Base-by-base conservation (phyloP, 768 basidiomycete genomes). In the Kwoniella sp. region DNA sequence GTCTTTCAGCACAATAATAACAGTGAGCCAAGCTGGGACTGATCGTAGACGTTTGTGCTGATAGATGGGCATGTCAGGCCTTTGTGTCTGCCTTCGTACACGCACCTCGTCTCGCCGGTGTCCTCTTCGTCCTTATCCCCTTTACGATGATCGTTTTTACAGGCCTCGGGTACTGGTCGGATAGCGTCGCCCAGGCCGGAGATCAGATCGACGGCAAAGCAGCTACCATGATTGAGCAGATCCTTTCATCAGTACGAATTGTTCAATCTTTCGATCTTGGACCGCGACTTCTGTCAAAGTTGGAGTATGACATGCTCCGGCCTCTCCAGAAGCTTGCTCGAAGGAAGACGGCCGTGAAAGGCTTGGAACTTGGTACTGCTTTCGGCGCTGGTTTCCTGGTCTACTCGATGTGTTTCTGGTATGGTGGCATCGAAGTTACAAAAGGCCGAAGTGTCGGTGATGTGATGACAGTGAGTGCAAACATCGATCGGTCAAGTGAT, bases 191-290 rank as follows among this genome's bases (percentile, higher is more conserved):
- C 6, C 54, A 49, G 8, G 26, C 58, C 0, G 61, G 59, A 21
- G 55, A 55, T 25, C 36, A 47, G 7, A 30, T 73, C 3, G 72
- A 73, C 56, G 71, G 70, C 19, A 64, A 62, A n/a, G 58, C 68
- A 21, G 69, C 72, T 6, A 67, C 66, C 25, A 59, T 70, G 21
- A 67, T 70, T 58, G 77, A 79, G 55, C 73, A 77, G 44, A 62
- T 77, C 37, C 58, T 79, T 2, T 68, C 71, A 22, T 73, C 73
- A 1, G 65, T 73, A 52, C 61, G 77, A 10, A 68, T 73, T 56
- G 68, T 73, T 25, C 76, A 77, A 55, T 70, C 73, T 5, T 75
- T 78, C 58, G 60, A 71, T 48, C 65, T 71, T 25, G 63, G 36
- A 6, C 49, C 58, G 1, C 46, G 55, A 15, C 60, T 72, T 0